phyloP scores from a whole-genome alignment of 202 grass and related monocot genomes.

The Schoenoplectus triqueter region DNA sequence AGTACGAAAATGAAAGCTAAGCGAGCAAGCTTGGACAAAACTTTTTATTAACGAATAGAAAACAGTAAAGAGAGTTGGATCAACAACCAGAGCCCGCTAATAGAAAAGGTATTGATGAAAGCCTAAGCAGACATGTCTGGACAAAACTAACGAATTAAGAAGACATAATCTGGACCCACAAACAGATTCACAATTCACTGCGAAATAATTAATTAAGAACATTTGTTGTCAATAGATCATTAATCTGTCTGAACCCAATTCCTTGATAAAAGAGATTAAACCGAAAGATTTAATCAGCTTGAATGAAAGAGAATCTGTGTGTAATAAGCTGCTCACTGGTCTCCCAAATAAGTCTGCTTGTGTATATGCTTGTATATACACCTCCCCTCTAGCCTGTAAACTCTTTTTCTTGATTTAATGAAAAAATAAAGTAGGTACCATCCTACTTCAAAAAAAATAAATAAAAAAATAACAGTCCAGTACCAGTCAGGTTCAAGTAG shows the following conservation, averaged over 20 bases:
- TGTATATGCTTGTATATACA: too few relatives aligned
- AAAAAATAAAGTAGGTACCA: too few relatives aligned
- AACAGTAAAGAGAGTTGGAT: slow-evolving; percentile 21
- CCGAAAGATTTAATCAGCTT: not conserved
- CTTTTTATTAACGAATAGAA: too few relatives aligned
- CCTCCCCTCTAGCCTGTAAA: too few relatives aligned
- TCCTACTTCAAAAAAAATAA: too few relatives aligned
- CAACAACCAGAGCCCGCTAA: slow-evolving; percentile 31
- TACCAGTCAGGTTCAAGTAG: not conserved
- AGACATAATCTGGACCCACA: not conserved
- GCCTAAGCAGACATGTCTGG: not conserved
- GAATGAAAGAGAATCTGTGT: not conserved
- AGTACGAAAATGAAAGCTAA: not conserved
- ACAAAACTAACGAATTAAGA: slow-evolving; percentile 26
- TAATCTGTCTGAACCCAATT: slow-evolving; percentile 1
- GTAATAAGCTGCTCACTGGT: not conserved
- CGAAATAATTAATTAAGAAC: slow-evolving; percentile 16
- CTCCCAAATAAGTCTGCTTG: not conserved
- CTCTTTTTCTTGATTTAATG: too few relatives aligned
- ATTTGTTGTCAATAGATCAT: not conserved
- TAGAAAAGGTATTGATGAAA: not conserved
- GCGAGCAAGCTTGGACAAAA: not conserved
- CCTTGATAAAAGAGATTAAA: slow-evolving; percentile 9
- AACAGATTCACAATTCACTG: slow-evolving; percentile 11
- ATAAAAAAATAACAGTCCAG: not conserved